Base-by-base conservation (phyloP, 257 asterid genomes). In the Dorcoceras hygrometricum region DNA sequence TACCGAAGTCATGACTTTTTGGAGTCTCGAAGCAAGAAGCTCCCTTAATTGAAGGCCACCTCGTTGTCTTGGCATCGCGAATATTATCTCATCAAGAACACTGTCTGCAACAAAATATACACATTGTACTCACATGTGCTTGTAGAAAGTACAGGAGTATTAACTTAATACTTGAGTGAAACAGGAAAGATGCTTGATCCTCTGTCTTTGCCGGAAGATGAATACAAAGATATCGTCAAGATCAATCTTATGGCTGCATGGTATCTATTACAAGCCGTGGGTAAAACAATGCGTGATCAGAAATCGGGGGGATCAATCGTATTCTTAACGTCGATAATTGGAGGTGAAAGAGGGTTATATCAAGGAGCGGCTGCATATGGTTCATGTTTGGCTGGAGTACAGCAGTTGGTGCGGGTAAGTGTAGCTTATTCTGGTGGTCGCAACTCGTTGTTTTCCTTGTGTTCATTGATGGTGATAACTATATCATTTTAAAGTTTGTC, bases 291-390 rank as follows among this genome's bases (percentile, higher is more conserved):
- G 95, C 85, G 95, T 48, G 97, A 93, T 75, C 80, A 84, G 66
- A 75, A 88, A 65, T 69, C 88, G 8, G 99, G 99, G 19, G 99
- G 97, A 59, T 93, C 97, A 27, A 82, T 93, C 32, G 86, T 93
- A 4, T 79, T 86, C 76, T 62, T 93, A 84, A 84, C 95, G 39
- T 71, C 99, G 1, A 80, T 88, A 51, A 74, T 83, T 16, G 97
- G 99, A 28, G 88, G 87, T 34, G 99, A 93, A 74, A 86, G 97
- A 81, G 99, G 97, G 53, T 51, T 93, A 55, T 90, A 93, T 80
- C 96, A 73, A 65, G 97, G 99, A 62, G 92, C 99, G 58, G 95
- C 99, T 73, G 96, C 95, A 59, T 93, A 86, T 71, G 99, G 99
- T 71, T 84, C 97, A 2, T 90, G 96, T 83, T 74, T 88, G 70